phyloP scores from a whole-genome alignment of 192 early-diverging fungal genomes.

The Jimgerdemannia flammicorona region DNA sequence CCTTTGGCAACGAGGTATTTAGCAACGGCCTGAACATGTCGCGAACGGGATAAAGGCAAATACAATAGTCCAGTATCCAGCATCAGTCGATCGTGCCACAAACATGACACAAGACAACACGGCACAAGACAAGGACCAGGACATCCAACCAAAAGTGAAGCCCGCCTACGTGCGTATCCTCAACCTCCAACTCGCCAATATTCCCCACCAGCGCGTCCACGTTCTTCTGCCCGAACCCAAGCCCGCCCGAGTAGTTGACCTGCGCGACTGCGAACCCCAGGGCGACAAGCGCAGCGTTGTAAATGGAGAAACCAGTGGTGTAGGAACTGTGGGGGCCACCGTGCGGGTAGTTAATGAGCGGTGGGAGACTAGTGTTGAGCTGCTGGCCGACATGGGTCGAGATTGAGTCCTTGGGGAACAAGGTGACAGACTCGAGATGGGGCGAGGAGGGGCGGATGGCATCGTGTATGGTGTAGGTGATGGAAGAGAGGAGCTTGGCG shows the following conservation, averaged over 20 bases:
- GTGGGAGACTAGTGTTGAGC: slow-evolving; percentile 29
- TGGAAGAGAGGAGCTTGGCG: not conserved
- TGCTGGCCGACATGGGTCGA: slow-evolving; percentile 9
- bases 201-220: slow-evolving; percentile 60
- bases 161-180: slow-evolving; percentile 53
- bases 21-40: not conserved
- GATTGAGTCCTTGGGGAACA: slow-evolving; percentile 20
- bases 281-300: slow-evolving; percentile 40
- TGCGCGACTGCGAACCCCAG: slow-evolving; percentile 58
- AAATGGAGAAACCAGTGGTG: slow-evolving; percentile 47
- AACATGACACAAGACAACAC: no score
- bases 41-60: not conserved
- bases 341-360: slow-evolving; percentile 72
- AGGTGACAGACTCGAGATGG: slow-evolving; percentile 29
- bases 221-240: slow-evolving; percentile 72
- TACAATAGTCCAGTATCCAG: not conserved
- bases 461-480: not conserved
- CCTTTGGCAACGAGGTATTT: slow-evolving; percentile 35
- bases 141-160: not conserved
- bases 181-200: slow-evolving; percentile 63
- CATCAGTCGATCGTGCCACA: no score
- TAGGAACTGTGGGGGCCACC: slow-evolving; percentile 70
- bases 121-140: no score
- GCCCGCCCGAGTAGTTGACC: slow-evolving; percentile 76
- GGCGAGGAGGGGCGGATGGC: not conserved